phyloP scores from a whole-genome alignment of 192 early-diverging fungal genomes.

The Coemansia sp. region DNA sequence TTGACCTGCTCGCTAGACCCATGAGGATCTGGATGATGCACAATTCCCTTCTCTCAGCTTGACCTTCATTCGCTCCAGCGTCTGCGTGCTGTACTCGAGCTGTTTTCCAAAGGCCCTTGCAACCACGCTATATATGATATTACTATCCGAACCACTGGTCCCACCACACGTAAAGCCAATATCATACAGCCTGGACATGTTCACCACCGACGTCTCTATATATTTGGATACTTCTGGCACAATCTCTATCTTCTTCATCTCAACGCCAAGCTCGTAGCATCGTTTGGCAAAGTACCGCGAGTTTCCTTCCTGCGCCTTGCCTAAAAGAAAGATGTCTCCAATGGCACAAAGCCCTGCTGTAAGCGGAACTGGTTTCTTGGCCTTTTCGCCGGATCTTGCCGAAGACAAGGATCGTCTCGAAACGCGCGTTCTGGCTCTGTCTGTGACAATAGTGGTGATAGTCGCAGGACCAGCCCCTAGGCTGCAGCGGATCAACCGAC shows the following conservation, averaged over 20 bases:
- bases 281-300: constrained; percentile 58
- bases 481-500: background rate
- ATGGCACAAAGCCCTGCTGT: constrained; percentile 63
- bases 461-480: background rate
- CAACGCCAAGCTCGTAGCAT: constrained; percentile 64
- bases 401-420: background rate
- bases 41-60: constrained; percentile 19
- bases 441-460: background rate
- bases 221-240: constrained; percentile 34
- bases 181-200: constrained; percentile 53
- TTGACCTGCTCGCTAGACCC: constrained; percentile 39
- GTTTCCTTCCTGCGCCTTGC: constrained; percentile 70
- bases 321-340: constrained; percentile 75
- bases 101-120: constrained; percentile 59
- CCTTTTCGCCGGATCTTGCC: background rate
- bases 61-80: constrained; percentile 58
- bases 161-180: constrained; percentile 76
- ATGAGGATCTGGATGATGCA: constrained; percentile 29
- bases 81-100: constrained; percentile 59
- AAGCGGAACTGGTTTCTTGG: constrained; percentile 8
- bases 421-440: background rate
- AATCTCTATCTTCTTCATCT: constrained; percentile 59
- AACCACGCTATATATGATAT: constrained; percentile 67
- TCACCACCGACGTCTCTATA: constrained; percentile 54
- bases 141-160: constrained; percentile 71